phyloP scores from a whole-genome alignment of 148 eudicot species.

The Persicaria maculosa region DNA sequence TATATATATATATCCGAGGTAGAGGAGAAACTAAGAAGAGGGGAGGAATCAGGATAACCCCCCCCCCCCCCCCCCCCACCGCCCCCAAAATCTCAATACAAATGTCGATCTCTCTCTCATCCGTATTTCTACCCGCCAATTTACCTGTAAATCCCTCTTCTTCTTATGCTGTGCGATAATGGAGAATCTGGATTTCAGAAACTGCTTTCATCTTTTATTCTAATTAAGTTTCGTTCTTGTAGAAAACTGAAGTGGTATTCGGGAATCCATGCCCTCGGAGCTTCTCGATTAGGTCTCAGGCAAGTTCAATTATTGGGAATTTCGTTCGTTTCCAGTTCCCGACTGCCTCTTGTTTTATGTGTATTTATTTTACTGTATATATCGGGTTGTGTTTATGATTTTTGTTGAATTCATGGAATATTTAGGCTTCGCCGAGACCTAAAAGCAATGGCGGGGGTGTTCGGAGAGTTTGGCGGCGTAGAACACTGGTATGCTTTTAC shows the following conservation, averaged over 20 bases:
- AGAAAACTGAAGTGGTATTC: slow-evolving; percentile 25
- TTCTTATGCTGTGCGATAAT: not conserved
- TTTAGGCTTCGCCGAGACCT: slow-evolving; percentile 35
- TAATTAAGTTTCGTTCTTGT: slow-evolving; percentile 19
- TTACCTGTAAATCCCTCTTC: slow-evolving; percentile 15
- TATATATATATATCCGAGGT: no score
- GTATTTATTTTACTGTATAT: not conserved
- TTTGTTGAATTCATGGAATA: not conserved
- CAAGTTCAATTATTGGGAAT: slow-evolving; percentile 11
- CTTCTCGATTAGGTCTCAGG: slow-evolving; percentile 30
- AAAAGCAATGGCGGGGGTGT: slow-evolving; percentile 28
- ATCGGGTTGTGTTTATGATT: not conserved
- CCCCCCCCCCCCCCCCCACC: not conserved
- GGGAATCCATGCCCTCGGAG: slow-evolving; percentile 16
- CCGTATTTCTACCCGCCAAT: slow-evolving; percentile 21
- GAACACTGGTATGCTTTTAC: slow-evolving; percentile 53
- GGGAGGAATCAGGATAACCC: no score
- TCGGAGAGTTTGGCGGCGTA: slow-evolving; percentile 78
- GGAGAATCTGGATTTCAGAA: not conserved
- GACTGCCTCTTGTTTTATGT: no score
- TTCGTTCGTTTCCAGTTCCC: not conserved
- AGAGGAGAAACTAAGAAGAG: no score
- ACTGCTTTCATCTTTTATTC: not conserved
- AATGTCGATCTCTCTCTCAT: slow-evolving; percentile 13
- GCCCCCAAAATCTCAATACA: not conserved